Conservation (phyloP, 2,329 filamentous ascomycete species). For the Helotiales sp. region DNA sequence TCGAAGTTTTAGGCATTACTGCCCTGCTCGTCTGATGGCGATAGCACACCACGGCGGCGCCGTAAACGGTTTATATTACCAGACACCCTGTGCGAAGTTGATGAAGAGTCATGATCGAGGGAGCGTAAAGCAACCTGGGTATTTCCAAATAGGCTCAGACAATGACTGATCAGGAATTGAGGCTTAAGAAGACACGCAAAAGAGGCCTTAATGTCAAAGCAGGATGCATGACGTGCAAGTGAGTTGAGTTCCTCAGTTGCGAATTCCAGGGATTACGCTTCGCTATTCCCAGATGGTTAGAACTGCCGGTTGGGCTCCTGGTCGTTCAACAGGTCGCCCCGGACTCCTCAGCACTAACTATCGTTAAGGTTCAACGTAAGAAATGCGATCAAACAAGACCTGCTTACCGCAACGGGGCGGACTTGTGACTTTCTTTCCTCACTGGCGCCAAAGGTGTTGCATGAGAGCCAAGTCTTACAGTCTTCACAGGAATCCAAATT, state of each 20-base stretch:
- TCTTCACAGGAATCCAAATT: background rate
- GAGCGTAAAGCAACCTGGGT: slow-evolving; percentile 30
- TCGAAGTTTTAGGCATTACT: no score
- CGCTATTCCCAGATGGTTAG: no score
- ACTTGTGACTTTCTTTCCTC: slow-evolving; percentile 23
- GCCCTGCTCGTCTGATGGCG: background rate
- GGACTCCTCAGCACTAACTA: background rate
- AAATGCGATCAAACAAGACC: slow-evolving; percentile 31
- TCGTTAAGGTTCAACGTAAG: slow-evolving; percentile 24
- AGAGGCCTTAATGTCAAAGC: slow-evolving; percentile 19
- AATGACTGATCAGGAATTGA: slow-evolving; percentile 41
- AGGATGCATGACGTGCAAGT: slow-evolving; percentile 19
- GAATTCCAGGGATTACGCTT: background rate
- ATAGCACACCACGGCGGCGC: background rate
- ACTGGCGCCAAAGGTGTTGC: background rate
- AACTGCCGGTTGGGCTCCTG: background rate
- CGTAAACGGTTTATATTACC: background rate
- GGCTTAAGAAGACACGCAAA: slow-evolving; percentile 31
- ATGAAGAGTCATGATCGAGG: background rate
- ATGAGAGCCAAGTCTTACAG: background rate
- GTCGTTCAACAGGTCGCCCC: background rate
- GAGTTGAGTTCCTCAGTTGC: background rate
- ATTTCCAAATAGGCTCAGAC: slow-evolving; percentile 37
- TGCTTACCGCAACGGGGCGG: slow-evolving; percentile 27
- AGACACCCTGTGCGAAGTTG: background rate